A percentile compares a stretch with the other conserved stretches of the same genome.
Evolutionary conservation across 148 eudicot genomes (phyloP).

Genomic region (Drosera capensis): DNA sequence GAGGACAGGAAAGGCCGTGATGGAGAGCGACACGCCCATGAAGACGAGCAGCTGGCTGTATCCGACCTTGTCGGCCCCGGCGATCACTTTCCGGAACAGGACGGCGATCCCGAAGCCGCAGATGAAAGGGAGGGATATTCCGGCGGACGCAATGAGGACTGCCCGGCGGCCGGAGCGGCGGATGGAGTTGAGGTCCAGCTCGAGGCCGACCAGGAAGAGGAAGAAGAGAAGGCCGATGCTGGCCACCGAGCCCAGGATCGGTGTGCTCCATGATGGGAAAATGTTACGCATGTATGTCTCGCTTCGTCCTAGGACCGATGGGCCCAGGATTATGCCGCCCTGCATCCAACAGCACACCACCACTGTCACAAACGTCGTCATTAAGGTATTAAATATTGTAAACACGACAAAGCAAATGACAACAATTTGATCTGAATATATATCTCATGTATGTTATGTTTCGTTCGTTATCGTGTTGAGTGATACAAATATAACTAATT

Average conservation of each 20-base stretch:
- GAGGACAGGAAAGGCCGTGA: constrained; percentile 36
- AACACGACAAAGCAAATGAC: background rate
- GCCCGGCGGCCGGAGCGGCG: constrained; percentile 24
- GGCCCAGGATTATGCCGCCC: constrained; percentile 35
- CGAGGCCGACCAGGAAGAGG: constrained; percentile 27
- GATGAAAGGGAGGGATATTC: constrained; percentile 27
- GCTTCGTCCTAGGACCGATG: constrained; percentile 29
- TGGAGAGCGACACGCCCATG: constrained; percentile 41
- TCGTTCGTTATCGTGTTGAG: background rate
- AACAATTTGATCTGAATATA: background rate
- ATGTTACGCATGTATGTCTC: constrained; percentile 8
- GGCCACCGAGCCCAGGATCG: constrained; percentile 27
- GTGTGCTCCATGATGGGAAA: constrained; percentile 19
- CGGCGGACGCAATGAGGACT: constrained; percentile 23
- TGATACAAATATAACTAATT: background rate
- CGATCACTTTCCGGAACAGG: constrained; percentile 14
- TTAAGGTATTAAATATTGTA: too few relatives aligned
- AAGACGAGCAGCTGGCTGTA: constrained; percentile 22
- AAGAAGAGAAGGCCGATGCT: constrained; percentile 31
- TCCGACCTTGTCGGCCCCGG: constrained; percentile 10
- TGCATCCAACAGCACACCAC: background rate
- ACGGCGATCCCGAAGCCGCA: constrained; percentile 23
- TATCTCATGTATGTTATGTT: background rate
- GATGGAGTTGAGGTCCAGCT: constrained; percentile 22
- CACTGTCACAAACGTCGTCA: background rate